Evolutionary conservation across 202 grass and related monocot species (phyloP).

Genomic region (Carex sylvatica): DNA sequence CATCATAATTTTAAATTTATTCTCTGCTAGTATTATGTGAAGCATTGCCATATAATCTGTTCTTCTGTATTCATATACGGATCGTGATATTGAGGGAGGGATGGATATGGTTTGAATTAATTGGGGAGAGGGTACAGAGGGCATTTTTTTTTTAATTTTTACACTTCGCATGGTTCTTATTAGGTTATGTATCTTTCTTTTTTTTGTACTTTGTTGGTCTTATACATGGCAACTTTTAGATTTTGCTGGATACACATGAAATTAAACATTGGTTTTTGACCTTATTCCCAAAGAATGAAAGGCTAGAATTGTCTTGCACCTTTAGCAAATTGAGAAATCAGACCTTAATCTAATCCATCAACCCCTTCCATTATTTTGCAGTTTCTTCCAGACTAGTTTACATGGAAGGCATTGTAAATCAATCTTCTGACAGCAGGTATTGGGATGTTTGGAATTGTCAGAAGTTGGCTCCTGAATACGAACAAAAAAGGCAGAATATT

Average conservation of each 20-base stretch:
- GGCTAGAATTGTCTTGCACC: background rate
- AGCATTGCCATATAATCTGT: background rate
- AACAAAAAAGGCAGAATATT: slow-evolving; percentile 89
- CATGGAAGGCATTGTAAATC: slow-evolving; percentile 84
- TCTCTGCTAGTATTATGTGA: background rate
- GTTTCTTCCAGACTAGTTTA: slow-evolving; percentile 87
- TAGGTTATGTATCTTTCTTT: background rate
- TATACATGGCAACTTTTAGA: slow-evolving; percentile 1
- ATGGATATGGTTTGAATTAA: background rate
- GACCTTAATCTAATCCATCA: background rate
- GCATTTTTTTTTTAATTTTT: background rate
- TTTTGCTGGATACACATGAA: background rate
- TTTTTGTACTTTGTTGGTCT: background rate
- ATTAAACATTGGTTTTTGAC: background rate
- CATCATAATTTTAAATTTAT: background rate
- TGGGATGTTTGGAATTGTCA: slow-evolving; percentile 96
- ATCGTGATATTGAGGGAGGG: background rate
- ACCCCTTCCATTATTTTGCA: slow-evolving; percentile 31
- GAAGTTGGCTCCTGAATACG: slow-evolving; percentile 87
- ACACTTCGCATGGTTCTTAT: background rate
- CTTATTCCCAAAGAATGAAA: background rate
- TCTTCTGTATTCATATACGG: background rate
- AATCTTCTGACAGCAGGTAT: slow-evolving; percentile 83
- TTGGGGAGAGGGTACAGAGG: background rate
- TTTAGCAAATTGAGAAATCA: background rate